Evolutionary conservation across 176 grass and related monocot species (phyloP), one percentile per base, ranked within the genome.

Genomic region (Rhynchospora breviuscula): DNA sequence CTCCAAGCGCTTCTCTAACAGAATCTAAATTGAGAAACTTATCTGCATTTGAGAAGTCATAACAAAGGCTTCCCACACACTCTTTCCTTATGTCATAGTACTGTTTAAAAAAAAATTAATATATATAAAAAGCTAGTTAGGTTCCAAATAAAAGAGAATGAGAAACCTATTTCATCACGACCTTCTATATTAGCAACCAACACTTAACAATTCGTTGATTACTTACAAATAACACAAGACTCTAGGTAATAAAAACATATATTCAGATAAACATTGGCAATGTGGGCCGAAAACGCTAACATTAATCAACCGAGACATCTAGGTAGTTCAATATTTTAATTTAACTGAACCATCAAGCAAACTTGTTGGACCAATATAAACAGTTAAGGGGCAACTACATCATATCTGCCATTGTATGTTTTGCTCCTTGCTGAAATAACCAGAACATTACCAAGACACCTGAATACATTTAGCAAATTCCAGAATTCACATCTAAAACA

Each of bases 61-160:
- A 97, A 82, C 94, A 97, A 53, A 97, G 87, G 87, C 87, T 91
- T 66, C 93, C 93, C 4, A 79, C 78, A 52, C 93, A 97, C 78
- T 88, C 91, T 85, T 97, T 97, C 85, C 93, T 89, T 75, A 97
- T 93, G 64, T 97, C 93, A 74, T 97, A 97, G 86, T 97, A 88
- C 93, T 97, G 90, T 63, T 56, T 83, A 26, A 22, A 10, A 82
- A 75, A n/a, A n/a, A n/a, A n/a, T n/a, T n/a, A n/a, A 52, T 73
- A 88, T 73, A 88, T 23, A 10, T 33, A 56, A 61, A 40, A 21
- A 40, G 17, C 8, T 31, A 82, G 10, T 64, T 45, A 62, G 25
- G 46, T 62, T 19, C 54, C 1, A 61, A 43, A 21, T 7, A 46
- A 18, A n/a, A 72, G 7, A 63, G 35, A 22, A 63, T 43, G 10